Evolutionary conservation across 345 rosid species (phyloP).

Genomic region (Eutrema japonicum): DNA sequence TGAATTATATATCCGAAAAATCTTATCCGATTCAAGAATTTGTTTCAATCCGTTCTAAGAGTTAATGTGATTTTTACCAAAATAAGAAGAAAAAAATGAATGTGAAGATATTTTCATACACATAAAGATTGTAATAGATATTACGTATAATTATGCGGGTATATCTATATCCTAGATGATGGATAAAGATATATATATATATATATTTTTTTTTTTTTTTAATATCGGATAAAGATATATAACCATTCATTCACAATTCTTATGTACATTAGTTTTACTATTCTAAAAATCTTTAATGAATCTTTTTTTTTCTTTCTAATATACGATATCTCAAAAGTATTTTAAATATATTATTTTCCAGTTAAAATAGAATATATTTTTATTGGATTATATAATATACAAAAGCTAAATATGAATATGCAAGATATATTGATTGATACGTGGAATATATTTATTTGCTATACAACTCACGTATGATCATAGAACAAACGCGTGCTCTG

Average conservation of each 20-base stretch:
- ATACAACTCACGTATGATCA: constrained; percentile 26
- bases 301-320: background rate
- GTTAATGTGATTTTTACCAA: background rate
- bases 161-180: background rate
- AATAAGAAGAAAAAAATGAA: background rate
- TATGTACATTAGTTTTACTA: background rate
- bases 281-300: background rate
- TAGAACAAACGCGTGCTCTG: constrained; percentile 27
- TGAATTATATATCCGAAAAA: background rate
- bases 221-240: background rate
- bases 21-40: background rate
- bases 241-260: no score
- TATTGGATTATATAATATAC: background rate
- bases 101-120: no score
- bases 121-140: background rate
- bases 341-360: background rate
- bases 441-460: constrained; percentile 21
- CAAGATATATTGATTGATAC: constrained; percentile 15
- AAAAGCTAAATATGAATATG: background rate
- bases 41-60: background rate
- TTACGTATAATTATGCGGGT: background rate
- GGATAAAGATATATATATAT: background rate
- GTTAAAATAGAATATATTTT: background rate
- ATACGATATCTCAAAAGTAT: background rate
- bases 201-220: no score